phyloP scores from a whole-genome alignment of 202 grass and related monocot genomes.

The Alloteropsis angusta region DNA sequence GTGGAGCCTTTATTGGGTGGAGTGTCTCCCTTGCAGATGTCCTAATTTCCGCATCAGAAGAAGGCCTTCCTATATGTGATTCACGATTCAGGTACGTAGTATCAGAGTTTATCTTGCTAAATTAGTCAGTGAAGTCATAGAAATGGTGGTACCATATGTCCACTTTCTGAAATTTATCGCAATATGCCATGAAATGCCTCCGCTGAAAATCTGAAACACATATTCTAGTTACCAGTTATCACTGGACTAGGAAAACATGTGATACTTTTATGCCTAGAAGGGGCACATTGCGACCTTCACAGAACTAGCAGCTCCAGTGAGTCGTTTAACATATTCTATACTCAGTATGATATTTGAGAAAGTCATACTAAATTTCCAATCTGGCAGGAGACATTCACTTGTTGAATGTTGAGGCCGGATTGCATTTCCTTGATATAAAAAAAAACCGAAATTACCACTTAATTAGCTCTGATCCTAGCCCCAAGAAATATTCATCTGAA shows the following conservation, averaged over 20 bases:
- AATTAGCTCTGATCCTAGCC: neutral
- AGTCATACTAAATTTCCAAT: neutral
- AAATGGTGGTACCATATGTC: neutral
- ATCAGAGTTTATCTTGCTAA: neutral
- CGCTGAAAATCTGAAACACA: neutral
- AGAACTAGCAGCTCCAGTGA: neutral
- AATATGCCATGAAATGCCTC: neutral
- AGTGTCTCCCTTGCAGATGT: neutral
- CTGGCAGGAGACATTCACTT: too few species aligned
- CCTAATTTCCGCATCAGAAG: neutral
- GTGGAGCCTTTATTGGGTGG: neutral
- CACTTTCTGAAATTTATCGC: neutral
- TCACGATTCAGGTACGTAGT: constrained; percentile 25
- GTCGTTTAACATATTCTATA: neutral
- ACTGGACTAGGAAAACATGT: neutral
- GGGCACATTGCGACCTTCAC: neutral
- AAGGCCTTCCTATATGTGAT: neutral
- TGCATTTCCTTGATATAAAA: too few species aligned
- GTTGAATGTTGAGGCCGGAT: too few species aligned
- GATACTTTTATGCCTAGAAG: neutral
- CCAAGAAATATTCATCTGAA: neutral
- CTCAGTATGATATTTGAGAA: neutral
- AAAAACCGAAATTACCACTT: neutral
- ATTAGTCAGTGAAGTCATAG: neutral
- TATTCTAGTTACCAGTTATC: neutral